phyloP scores from a whole-genome alignment of 768 basidiomycete species.

The Tylopilus balloui region DNA sequence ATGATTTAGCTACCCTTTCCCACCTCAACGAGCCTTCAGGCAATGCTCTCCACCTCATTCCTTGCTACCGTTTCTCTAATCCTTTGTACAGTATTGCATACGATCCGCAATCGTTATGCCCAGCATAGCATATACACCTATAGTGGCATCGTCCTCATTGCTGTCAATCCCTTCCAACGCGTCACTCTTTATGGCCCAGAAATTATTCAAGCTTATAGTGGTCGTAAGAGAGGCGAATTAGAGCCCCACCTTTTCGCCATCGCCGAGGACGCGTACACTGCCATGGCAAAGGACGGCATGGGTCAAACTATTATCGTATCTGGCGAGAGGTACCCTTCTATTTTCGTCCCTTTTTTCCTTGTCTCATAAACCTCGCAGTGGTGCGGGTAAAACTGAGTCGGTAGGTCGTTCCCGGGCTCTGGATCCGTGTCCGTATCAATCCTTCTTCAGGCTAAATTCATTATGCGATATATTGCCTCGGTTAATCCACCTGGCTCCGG shows the following conservation, averaged over 20 bases:
- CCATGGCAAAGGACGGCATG: conserved; percentile 89
- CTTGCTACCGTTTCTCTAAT: background rate
- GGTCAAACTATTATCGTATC: conserved; percentile 99
- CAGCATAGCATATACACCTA: conserved; percentile 99
- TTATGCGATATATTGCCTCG: conserved; percentile 98
- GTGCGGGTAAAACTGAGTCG: conserved; percentile 98
- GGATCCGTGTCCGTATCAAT: conserved; percentile 1
- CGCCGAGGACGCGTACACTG: conserved; percentile 97
- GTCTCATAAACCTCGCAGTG: conserved; percentile 48
- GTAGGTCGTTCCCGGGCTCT: conserved; percentile 39
- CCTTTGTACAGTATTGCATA: conserved; percentile 73
- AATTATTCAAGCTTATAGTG: conserved; percentile 95
- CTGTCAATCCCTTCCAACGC: conserved; percentile 97
- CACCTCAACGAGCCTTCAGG: conserved; percentile 98
- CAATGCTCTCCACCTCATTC: conserved; percentile 32
- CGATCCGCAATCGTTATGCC: conserved; percentile 94
- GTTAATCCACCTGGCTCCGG: conserved; percentile 78
- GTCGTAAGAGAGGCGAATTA: conserved; percentile 85
- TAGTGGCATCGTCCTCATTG: conserved; percentile 97
- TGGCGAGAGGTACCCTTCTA: conserved; percentile 77
- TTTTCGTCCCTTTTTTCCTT: background rate
- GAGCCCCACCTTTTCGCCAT: conserved; percentile 99
- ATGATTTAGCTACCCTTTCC: conserved; percentile 96
- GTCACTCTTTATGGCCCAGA: conserved; percentile 96
- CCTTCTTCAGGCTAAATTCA: conserved; percentile 80